phyloP scores from a whole-genome alignment of 768 basidiomycete species.

The Agaricus bisporus region DNA sequence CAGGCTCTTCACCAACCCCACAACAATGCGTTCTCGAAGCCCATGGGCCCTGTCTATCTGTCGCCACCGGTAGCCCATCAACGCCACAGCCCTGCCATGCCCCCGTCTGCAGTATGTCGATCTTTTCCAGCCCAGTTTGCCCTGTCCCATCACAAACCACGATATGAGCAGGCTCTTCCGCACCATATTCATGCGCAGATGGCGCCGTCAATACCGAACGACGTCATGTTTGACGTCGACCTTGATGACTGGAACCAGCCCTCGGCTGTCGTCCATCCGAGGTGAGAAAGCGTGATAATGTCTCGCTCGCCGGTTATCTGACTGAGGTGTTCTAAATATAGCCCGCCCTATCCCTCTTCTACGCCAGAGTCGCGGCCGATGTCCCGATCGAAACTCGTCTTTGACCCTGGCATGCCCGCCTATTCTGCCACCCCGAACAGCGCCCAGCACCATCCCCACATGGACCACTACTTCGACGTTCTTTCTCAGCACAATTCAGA shows the following conservation, averaged over 20 bases:
- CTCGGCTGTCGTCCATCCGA: conserved; percentile 9
- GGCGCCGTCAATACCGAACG: conserved; percentile 11
- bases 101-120: conserved; percentile 16
- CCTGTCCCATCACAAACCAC: conserved; percentile 12
- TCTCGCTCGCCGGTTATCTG: conserved; percentile 3
- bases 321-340: conserved; percentile 11
- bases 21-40: conserved; percentile 9
- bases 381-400: conserved; percentile 7
- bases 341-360: conserved; percentile 6
- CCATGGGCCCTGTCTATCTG: conserved; percentile 12
- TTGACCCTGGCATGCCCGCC: background rate
- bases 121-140: conserved; percentile 1
- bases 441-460: background rate
- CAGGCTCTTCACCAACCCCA: conserved; percentile 10
- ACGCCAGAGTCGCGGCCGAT: background rate
- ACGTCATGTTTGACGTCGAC: conserved; percentile 19
- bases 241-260: conserved; percentile 21
- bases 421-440: conserved; percentile 4
- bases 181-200: conserved; percentile 14
- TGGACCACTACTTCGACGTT: conserved; percentile 6
- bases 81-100: conserved; percentile 15
- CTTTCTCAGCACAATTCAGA: conserved; percentile 6
- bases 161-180: conserved; percentile 14
- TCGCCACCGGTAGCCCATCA: conserved; percentile 3
- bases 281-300: conserved; percentile 4